phyloP scores from a whole-genome alignment of 1,284 basidiomycete species.

The Ustilago curta region DNA sequence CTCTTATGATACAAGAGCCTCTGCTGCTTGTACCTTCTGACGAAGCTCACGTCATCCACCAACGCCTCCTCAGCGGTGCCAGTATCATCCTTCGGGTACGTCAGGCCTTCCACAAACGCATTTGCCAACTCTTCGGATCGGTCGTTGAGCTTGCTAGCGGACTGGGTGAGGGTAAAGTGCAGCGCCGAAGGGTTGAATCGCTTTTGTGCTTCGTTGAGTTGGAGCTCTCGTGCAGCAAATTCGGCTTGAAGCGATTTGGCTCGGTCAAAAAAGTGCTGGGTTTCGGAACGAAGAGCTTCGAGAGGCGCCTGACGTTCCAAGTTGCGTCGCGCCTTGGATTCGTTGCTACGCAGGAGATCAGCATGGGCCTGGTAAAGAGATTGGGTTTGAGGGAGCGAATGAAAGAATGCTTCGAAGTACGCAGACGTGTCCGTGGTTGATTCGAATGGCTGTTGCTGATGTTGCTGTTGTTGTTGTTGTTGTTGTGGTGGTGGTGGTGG shows the following conservation, averaged over 20 bases:
- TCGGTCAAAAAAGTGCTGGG: slow-evolving; percentile 53
- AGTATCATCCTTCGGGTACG: slow-evolving; percentile 39
- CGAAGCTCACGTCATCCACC: slow-evolving; percentile 49
- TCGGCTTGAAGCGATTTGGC: slow-evolving; percentile 50
- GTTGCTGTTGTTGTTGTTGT: slow-evolving; percentile 3
- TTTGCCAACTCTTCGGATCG: slow-evolving; percentile 61
- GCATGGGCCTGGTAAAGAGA: slow-evolving; percentile 42
- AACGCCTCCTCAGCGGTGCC: slow-evolving; percentile 21
- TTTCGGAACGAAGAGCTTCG: slow-evolving; percentile 55
- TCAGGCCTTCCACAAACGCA: slow-evolving; percentile 62
- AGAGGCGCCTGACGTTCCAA: slow-evolving; percentile 51
- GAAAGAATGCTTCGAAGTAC: slow-evolving; percentile 57
- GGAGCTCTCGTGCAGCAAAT: slow-evolving; percentile 42
- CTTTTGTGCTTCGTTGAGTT: slow-evolving; percentile 56
- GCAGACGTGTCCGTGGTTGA: slow-evolving; percentile 22
- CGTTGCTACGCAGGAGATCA: slow-evolving; percentile 45
- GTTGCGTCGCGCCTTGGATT: slow-evolving; percentile 56
- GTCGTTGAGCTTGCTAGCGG: slow-evolving; percentile 55
- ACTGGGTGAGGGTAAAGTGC: slow-evolving; percentile 51
- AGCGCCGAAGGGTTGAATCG: slow-evolving; percentile 59
- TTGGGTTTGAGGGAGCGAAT: slow-evolving; percentile 48
- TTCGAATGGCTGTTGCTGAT: slow-evolving; percentile 3
- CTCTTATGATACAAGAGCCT: slow-evolving; percentile 51
- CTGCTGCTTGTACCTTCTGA: slow-evolving; percentile 55
- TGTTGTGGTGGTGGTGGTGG: too few relatives aligned